These are phyloP conservation scores for Phymatotrichopsis omnivora DNA, from an alignment of 2,329 filamentous ascomycete genomes.

Conservation along the genomic window DNA sequence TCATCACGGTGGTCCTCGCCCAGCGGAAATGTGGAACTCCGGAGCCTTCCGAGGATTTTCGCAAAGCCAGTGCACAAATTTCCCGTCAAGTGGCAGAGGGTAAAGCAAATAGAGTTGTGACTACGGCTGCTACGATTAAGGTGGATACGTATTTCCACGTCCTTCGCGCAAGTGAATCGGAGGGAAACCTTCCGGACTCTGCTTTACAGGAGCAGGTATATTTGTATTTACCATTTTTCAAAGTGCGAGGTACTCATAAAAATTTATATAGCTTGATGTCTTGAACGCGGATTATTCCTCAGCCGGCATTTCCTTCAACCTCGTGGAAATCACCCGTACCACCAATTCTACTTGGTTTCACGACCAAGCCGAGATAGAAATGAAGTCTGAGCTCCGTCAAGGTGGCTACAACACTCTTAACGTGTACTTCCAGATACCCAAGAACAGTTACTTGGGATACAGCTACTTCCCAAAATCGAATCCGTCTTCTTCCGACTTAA, in stretches of 20 bases:
- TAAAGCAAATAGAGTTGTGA: constrained; percentile 10
- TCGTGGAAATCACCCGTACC: constrained; percentile 39
- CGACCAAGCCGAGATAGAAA: constrained; percentile 37
- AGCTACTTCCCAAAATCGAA: constrained; percentile 29
- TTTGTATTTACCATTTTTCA: background rate
- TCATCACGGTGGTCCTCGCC: constrained; percentile 23
- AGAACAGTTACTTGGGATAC: constrained; percentile 28
- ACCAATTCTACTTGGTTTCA: constrained; percentile 42
- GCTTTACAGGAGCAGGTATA: constrained; percentile 30
- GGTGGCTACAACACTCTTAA: constrained; percentile 37
- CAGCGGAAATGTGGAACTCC: constrained; percentile 23
- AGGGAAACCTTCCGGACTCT: constrained; percentile 31
- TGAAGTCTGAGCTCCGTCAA: constrained; percentile 41
- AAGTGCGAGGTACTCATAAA: background rate
- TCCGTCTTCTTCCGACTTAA: constrained; percentile 33
- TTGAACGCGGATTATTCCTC: constrained; percentile 41
- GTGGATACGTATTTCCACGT: constrained; percentile 35
- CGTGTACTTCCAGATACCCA: constrained; percentile 32
- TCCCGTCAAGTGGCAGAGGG: constrained; percentile 16
- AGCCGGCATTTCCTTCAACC: constrained; percentile 40
- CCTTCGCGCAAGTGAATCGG: constrained; percentile 29
- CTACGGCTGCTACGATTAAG: constrained; percentile 26
- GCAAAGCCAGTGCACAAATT: constrained; percentile 20
- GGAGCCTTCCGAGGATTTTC: constrained; percentile 27
- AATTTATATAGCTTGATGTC: constrained; percentile 37